Evolutionary conservation across 805 yeast genomes (phyloP).

Genomic region (Komagataella phaffii): DNA sequence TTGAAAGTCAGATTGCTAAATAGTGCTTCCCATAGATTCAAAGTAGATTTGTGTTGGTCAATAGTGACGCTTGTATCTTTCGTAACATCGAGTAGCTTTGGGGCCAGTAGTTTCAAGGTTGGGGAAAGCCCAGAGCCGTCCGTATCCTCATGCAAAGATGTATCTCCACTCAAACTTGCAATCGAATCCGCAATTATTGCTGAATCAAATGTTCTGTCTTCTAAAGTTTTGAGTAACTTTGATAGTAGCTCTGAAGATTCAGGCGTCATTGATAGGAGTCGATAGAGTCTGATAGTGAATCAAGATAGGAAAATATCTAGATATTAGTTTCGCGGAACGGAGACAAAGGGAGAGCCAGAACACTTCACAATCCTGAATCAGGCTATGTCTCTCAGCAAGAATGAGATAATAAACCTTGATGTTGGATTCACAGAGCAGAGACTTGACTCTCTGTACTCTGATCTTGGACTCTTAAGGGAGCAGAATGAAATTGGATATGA

Average conservation of each 20-base stretch:
- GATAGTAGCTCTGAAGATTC: neutral
- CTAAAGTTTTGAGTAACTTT: neutral
- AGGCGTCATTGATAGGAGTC: neutral
- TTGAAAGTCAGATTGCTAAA: conserved; percentile 15
- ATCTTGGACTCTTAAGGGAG: conserved; percentile 27
- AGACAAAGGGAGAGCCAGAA: neutral
- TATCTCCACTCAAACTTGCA: neutral
- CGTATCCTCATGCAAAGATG: neutral
- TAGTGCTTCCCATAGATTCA: conserved; percentile 13
- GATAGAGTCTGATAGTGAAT: neutral
- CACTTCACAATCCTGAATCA: neutral
- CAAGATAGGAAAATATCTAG: neutral
- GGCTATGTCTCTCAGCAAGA: neutral
- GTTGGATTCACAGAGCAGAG: conserved; percentile 24
- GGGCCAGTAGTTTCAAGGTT: neutral
- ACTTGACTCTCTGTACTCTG: conserved; percentile 32
- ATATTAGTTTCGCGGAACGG: neutral
- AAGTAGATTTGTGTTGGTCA: neutral
- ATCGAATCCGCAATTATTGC: neutral
- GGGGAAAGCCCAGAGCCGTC: neutral
- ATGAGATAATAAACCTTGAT: neutral
- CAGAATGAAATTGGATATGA: conserved; percentile 32
- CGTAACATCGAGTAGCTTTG: neutral
- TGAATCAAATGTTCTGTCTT: neutral
- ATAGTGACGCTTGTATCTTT: neutral